A percentile compares a stretch with the other conserved stretches of the same genome.
Conservation (phyloP, 2,329 filamentous ascomycete genomes). For the Pseudocercospora fijiensis region DNA sequence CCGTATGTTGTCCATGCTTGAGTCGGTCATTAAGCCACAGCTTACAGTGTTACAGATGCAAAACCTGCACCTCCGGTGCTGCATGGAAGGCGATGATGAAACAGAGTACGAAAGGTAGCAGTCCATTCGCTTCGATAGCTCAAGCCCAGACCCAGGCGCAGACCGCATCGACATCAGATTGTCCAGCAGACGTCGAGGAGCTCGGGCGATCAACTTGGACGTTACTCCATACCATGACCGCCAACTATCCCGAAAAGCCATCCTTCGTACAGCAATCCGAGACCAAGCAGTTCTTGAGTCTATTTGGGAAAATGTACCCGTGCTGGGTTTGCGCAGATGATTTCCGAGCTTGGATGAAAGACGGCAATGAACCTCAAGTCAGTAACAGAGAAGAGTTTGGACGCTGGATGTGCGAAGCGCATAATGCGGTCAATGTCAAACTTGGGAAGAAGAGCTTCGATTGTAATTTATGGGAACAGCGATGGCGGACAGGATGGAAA, state of each 20-base stretch:
- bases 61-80: constrained; percentile 64
- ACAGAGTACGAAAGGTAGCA: constrained; percentile 31
- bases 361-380: constrained; percentile 63
- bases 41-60: constrained; percentile 55
- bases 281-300: constrained; percentile 71
- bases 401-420: constrained; percentile 78
- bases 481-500: constrained; percentile 88
- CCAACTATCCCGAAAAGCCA: constrained; percentile 74
- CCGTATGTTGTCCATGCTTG: constrained; percentile 58
- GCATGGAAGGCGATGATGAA: constrained; percentile 58
- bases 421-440: constrained; percentile 86
- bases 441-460: constrained; percentile 89
- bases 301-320: constrained; percentile 86
- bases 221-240: constrained; percentile 86
- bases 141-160: constrained; percentile 23
- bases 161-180: constrained; percentile 56
- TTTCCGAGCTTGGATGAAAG: constrained; percentile 77
- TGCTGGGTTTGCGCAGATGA: constrained; percentile 96
- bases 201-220: constrained; percentile 92
- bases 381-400: constrained; percentile 68
- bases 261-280: constrained; percentile 69
- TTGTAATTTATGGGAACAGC: constrained; percentile 85
- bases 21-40: not conserved
- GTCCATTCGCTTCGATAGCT: constrained; percentile 37
- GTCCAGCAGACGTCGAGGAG: constrained; percentile 83